Evolutionary conservation across 805 yeast genomes (phyloP).

Genomic region (Yarrowia sp.): DNA sequence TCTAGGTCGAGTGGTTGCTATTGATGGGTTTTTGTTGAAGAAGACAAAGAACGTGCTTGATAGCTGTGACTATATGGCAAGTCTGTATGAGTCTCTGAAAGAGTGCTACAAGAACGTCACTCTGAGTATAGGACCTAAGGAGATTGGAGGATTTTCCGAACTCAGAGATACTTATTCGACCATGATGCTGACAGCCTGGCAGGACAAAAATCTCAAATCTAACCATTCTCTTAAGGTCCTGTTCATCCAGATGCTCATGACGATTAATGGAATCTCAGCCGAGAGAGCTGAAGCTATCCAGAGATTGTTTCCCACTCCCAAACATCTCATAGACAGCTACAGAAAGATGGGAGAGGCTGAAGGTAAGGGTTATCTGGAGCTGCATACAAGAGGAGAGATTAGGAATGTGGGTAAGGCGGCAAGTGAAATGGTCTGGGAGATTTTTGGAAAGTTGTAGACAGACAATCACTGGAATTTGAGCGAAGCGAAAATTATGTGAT

Average conservation of each 20-base stretch:
- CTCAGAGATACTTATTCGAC: not conserved
- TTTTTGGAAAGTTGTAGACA: conserved; percentile 11
- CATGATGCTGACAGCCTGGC: conserved; percentile 50
- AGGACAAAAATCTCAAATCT: conserved; percentile 48
- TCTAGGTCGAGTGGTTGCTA: conserved; percentile 42
- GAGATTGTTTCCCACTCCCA: conserved; percentile 72
- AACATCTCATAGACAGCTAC: conserved; percentile 60
- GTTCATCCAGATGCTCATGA: conserved; percentile 77
- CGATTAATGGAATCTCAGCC: conserved; percentile 77
- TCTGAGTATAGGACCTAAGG: conserved; percentile 46
- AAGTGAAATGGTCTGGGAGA: conserved; percentile 16
- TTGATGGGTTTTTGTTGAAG: conserved; percentile 69
- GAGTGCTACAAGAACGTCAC: conserved; percentile 52
- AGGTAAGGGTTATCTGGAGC: conserved; percentile 47
- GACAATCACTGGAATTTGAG: no score
- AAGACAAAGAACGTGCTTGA: conserved; percentile 76
- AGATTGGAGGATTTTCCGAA: conserved; percentile 1
- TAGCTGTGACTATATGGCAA: conserved; percentile 66
- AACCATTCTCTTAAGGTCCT: conserved; percentile 74
- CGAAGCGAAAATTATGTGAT: no score
- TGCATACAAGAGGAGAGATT: not conserved
- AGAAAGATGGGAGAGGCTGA: conserved; percentile 44
- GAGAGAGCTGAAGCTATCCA: conserved; percentile 88
- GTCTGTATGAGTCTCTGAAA: conserved; percentile 57
- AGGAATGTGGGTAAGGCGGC: conserved; percentile 3